Evolutionary conservation across 495 filamentous ascomycete genomes (phyloP).

Genomic region (Viridothelium virens): DNA sequence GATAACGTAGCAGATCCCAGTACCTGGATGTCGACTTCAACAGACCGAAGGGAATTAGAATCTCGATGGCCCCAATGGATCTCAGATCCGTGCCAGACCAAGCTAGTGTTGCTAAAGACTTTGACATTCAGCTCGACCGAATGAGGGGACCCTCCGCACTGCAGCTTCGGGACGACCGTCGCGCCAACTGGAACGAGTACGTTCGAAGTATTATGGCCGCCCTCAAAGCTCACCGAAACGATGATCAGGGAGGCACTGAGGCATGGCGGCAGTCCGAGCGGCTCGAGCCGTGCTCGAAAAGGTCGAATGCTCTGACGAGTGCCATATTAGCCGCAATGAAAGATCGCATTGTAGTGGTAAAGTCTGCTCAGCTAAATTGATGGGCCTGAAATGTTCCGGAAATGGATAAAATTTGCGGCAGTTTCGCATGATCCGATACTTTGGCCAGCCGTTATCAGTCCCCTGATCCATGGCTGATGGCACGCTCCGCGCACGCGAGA

Average conservation of each 20-base stretch:
- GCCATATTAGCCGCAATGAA: background rate
- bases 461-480: background rate
- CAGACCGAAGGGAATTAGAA: background rate
- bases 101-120: background rate
- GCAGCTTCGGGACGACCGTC: background rate
- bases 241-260: background rate
- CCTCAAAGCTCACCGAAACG: background rate
- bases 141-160: background rate
- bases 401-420: background rate
- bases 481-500: no score
- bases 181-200: background rate
- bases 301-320: background rate
- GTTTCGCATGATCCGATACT: background rate
- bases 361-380: background rate
- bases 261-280: background rate
- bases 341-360: background rate
- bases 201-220: background rate
- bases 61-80: background rate
- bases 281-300: background rate
- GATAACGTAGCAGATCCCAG: background rate
- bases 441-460: background rate
- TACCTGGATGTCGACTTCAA: background rate
- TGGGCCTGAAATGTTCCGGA: background rate
- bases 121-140: background rate
- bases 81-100: background rate